Evolutionary conservation across 169 alveolate species (phyloP).

Genomic region (Besnoitia besnoiti): DNA sequence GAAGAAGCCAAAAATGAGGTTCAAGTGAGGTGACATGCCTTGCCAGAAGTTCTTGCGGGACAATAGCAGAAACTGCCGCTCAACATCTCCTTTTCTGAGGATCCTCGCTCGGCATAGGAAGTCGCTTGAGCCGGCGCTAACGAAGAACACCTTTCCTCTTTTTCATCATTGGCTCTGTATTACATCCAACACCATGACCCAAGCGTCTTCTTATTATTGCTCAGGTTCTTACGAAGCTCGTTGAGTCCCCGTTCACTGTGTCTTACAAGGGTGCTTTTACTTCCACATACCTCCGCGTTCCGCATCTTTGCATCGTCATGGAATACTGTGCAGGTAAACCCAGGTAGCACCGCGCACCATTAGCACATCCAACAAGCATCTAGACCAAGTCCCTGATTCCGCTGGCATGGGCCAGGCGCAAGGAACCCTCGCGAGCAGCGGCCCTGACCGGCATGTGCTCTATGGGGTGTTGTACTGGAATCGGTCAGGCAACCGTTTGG

Average conservation of each 20-base stretch:
- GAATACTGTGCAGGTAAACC: slow-evolving; percentile 89
- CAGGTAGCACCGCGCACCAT: not conserved
- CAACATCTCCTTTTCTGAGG: not conserved
- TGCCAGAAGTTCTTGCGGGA: not conserved
- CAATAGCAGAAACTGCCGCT: not conserved
- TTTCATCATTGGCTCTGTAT: not conserved
- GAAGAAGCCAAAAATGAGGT: slow-evolving; percentile 66
- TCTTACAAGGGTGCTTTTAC: slow-evolving; percentile 59
- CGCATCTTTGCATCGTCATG: slow-evolving; percentile 87
- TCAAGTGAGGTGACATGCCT: slow-evolving; percentile 11
- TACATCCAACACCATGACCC: not conserved
- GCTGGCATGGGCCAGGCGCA: too few species aligned
- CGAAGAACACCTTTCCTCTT: not conserved
- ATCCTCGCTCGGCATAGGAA: too few species aligned
- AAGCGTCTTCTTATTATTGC: not conserved
- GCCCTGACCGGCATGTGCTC: too few species aligned
- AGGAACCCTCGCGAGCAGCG: too few species aligned
- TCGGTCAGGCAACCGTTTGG: too few species aligned
- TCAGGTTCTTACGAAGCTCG: slow-evolving; percentile 62
- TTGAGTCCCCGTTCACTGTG: slow-evolving; percentile 63
- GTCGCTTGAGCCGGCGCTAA: too few species aligned
- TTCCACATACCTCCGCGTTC: slow-evolving; percentile 57
- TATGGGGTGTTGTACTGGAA: too few species aligned
- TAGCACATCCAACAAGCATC: not conserved
- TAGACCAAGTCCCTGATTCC: too few species aligned